Evolutionary conservation across 495 filamentous ascomycete genomes (phyloP), one percentile per base, ranked within the genome.

Genomic region (Polyplosphaeria fusca): DNA sequence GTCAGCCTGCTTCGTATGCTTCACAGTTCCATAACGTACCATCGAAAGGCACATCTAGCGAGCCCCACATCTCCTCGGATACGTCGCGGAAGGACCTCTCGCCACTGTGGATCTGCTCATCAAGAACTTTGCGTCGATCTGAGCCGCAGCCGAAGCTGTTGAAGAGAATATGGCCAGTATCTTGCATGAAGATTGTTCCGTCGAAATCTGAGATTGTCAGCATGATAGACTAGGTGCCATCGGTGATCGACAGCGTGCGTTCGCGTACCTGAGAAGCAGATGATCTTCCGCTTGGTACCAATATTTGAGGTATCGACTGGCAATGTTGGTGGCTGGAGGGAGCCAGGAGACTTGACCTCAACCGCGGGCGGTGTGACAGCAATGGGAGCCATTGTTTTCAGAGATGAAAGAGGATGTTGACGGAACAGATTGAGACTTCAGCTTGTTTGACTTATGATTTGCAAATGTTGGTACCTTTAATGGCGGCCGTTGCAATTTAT

Each of bases 141-240:
- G 70, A 68, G 51, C 85, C 84, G 70, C 84, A 87, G 53, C 86
- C 86, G 55, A 83, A 77, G 61, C 71, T 71, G 64, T 88, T 84
- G 70, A 88, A 84, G 37, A 89, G 78, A 66, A 88, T 79, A 68
- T 88, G 86, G 41, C 86, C 86, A 13, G 84, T 88, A 55, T 88
- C 86, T 78, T 89, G 84, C 77, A 87, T 84, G 74, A 85, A 87
- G 63, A 89, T 89, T 30, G 86, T 88, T 58, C 86, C 86, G 65
- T 89, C 85, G 62, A 88, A 89, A 69, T 89, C 84, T 84, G 42
- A 7, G 19, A 25, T 24, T 5, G 20, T 41, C 5, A 9, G 30
- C n/a, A 9, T 9, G 39, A 7, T 5, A 42, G 30, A 35, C 7
- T 35, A 35, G 14, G 30, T 35, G 38, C 28, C 27, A 53, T 22